These are phyloP conservation scores for Rhizopus delemar DNA, from an alignment of 371 early-diverging fungal genomes.

Conservation along the genomic window DNA sequence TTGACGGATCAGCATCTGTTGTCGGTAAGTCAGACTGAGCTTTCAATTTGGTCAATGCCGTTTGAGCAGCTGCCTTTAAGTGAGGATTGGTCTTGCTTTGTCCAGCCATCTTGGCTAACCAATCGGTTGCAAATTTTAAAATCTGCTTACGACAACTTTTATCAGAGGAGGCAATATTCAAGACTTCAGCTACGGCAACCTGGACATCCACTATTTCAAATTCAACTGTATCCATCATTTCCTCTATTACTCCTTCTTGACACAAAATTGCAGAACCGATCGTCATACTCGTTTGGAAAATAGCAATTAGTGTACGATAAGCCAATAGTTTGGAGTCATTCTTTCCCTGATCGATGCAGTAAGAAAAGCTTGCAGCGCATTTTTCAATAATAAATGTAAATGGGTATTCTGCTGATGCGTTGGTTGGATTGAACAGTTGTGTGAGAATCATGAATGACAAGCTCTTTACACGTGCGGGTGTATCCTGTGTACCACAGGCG, in stretches of 20 bases:
- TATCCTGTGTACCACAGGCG: slow-evolving; percentile 36
- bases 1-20: slow-evolving; percentile 25
- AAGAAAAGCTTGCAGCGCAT: slow-evolving; percentile 42
- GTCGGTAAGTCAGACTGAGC: slow-evolving; percentile 35
- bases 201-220: slow-evolving; percentile 66
- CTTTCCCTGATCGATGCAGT: slow-evolving; percentile 45
- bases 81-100: slow-evolving; percentile 44
- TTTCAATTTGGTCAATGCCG: slow-evolving; percentile 66
- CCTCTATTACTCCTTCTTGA: slow-evolving; percentile 64
- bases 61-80: slow-evolving; percentile 62
- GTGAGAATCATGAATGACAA: slow-evolving; percentile 46
- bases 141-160: slow-evolving; percentile 62
- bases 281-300: slow-evolving; percentile 65
- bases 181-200: slow-evolving; percentile 58
- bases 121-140: slow-evolving; percentile 53
- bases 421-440: slow-evolving; percentile 31
- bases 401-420: slow-evolving; percentile 16
- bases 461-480: slow-evolving; percentile 30
- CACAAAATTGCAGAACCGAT: slow-evolving; percentile 65
- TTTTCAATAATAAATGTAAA: slow-evolving; percentile 39
- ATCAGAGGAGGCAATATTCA: slow-evolving; percentile 70
- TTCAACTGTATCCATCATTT: slow-evolving; percentile 73
- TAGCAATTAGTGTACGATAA: slow-evolving; percentile 59
- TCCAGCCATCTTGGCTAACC: slow-evolving; percentile 55
- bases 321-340: slow-evolving; percentile 46